These are phyloP conservation scores for Magnusiomyces fungicola DNA, from an alignment of 1,139 yeast species.

Conservation along the genomic window DNA sequence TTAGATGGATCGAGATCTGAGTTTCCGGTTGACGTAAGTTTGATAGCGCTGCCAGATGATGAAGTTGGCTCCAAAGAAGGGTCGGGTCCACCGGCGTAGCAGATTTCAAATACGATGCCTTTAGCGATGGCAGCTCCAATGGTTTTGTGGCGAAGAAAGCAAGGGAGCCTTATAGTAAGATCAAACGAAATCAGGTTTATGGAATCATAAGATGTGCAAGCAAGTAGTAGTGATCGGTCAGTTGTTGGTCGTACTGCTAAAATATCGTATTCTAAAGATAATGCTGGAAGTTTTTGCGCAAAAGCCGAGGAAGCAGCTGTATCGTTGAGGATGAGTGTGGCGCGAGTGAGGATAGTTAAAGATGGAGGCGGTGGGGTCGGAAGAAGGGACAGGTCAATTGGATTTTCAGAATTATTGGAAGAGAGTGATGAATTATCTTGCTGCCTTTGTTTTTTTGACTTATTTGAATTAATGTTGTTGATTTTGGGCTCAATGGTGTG, in stretches of 20 bases:
- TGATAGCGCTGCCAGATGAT: constrained; percentile 37
- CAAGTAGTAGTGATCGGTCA: constrained; percentile 71
- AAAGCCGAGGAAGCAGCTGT: constrained; percentile 37
- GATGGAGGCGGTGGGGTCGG: constrained; percentile 30
- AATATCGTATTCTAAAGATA: constrained; percentile 50
- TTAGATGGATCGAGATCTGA: constrained; percentile 23
- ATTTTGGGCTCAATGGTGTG: constrained; percentile 52
- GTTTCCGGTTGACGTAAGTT: constrained; percentile 25
- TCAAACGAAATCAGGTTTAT: constrained; percentile 75
- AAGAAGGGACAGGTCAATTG: constrained; percentile 33
- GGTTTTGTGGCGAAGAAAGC: constrained; percentile 73
- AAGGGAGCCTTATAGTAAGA: constrained; percentile 59
- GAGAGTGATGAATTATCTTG: constrained; percentile 22
- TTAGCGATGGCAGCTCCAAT: constrained; percentile 75
- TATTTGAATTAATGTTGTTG: constrained; percentile 10
- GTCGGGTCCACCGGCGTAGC: constrained; percentile 40
- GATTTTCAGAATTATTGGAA: constrained; percentile 26
- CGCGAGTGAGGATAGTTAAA: constrained; percentile 58
- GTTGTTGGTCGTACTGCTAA: constrained; percentile 74
- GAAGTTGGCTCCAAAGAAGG: constrained; percentile 35
- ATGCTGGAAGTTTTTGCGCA: constrained; percentile 53
- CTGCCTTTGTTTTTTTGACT: too few species aligned
- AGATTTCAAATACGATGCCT: constrained; percentile 77
- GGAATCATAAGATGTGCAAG: constrained; percentile 60
- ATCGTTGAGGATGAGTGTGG: constrained; percentile 70